Evolutionary conservation across 306 rosid genomes (phyloP), one percentile per base, ranked within the genome.

Genomic region (Acacia crassicarpa): DNA sequence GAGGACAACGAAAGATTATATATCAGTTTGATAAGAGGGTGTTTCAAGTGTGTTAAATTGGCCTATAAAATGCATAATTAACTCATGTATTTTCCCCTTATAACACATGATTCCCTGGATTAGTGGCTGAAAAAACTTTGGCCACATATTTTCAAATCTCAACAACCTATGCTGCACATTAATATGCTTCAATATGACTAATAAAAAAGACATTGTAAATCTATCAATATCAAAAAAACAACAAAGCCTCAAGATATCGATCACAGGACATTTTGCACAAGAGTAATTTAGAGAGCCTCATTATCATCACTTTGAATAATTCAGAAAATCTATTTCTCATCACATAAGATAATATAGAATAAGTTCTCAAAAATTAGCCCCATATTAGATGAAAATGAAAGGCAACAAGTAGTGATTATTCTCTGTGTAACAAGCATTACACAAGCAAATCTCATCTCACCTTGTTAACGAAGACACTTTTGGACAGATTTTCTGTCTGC

Each of bases 391-490:
- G 44, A 5, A 63, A 43, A 9, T 27, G 32, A 65, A 45, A 49
- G 11, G 48, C 10, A 17, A 3, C 77, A 43, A 70, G 75, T 51
- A 17, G 23, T 30, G 14, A 70, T 4, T 77, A 58, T 65, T 56
- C 46, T 30, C 20, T 35, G n/a, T 59, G 27, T 33, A 59, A 22
- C 58, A 22, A 41, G 41, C 33, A 59, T 23, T 16, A 49, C 20
- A 44, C 27, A 61, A 67, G 43, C 54, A 13, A 45, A 35, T 46
- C 65, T 66, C 53, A 88, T 46, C 70, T 66, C 53, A 88, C 91
- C 88, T 81, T 79, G 30, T 67, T 23, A 75, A 81, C 65, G 72
- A 86, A 84, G 78, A 68, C 72, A 82, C 78, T 81, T 79, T 84
- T 71, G 25, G 84, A 81, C 33, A 72, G 79, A 40, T 81, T 88